Base-by-base conservation (phyloP, 2,329 filamentous ascomycete species). In the Stemphylium lycopersici region DNA sequence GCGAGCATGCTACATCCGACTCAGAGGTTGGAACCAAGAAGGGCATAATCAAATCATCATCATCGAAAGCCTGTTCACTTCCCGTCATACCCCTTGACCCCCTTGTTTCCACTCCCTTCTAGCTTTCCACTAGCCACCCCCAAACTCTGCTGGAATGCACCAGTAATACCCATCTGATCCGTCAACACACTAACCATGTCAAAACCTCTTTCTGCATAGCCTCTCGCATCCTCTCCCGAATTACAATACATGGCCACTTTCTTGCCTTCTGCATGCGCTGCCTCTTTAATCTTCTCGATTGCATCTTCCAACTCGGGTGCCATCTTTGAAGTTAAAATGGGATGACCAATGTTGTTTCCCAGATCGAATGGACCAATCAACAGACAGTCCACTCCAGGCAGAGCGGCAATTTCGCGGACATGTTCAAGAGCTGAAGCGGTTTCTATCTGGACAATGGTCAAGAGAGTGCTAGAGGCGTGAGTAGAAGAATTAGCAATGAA, bases 271-370 rank as follows among this genome's bases (percentile, higher is more conserved):
- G 75, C 77, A 52, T 80, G 75, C 2, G 83, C 83, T 1, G 81
- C 81, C 24, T 78, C 75, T 52, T 79, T 79, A 48, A 85, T 80
- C 31, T 71, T 77, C 15, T 77, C 76, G 58, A 85, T 83, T 1
- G 83, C 83, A 7, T 76, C 71, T 32, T 79, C 77, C 41, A 85
- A 65, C 56, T 84, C 80, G 2, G 77, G 76, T 39, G 80, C 77
- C 70, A 83, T 81, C 3, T 76, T 75, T 2, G 18, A 6, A n/a
- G 74, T 72, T 2, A 81, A 55, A 12, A 84, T 80, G 0, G 82
- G 81, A 48, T 81, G 76, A 3, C 82, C 83, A 44, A 85, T 84
- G 47, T 82, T 83, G 63, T 84, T 85, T 18, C 83, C 83, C 0
- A 84, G 71, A 69, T 84, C 83, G 68, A 80, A 83, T 2, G 82